Conservation (phyloP, 2,329 filamentous ascomycete species). For the Hypoxylon sp. region DNA sequence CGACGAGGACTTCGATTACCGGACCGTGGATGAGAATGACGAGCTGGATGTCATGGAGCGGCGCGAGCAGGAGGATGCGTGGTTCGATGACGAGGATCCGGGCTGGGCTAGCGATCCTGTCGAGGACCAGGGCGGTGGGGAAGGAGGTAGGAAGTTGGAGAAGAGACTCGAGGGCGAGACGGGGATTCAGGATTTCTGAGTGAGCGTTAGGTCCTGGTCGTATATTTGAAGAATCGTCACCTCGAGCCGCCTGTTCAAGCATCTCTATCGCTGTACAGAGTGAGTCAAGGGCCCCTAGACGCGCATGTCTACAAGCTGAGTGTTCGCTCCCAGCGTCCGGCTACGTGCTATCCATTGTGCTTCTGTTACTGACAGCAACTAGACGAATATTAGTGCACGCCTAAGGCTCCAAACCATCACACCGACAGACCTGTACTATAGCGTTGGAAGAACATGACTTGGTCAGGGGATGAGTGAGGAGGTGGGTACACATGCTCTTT, state of each 20-base stretch:
- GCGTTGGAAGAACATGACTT: background rate
- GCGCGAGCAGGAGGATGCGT: slow-evolving; percentile 76
- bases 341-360: background rate
- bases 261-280: background rate
- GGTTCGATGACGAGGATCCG: slow-evolving; percentile 84
- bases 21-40: slow-evolving; percentile 75
- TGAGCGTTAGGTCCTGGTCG: background rate
- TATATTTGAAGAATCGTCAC: background rate
- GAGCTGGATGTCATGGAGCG: slow-evolving; percentile 74
- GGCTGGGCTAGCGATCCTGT: slow-evolving; percentile 67
- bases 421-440: too few relatives aligned
- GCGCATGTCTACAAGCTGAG: background rate
- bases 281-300: background rate
- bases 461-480: background rate
- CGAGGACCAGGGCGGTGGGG: slow-evolving; percentile 44
- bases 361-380: too few relatives aligned
- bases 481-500: background rate
- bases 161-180: slow-evolving; percentile 68
- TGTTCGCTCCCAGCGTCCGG: background rate
- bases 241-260: too few relatives aligned
- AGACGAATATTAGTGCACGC: background rate
- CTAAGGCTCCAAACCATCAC: background rate
- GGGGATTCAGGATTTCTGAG: slow-evolving; percentile 77
- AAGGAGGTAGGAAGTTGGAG: slow-evolving; percentile 45
- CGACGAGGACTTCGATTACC: slow-evolving; percentile 85